Conservation (phyloP, 129 eudicot species). For the Sambucus nigra region DNA sequence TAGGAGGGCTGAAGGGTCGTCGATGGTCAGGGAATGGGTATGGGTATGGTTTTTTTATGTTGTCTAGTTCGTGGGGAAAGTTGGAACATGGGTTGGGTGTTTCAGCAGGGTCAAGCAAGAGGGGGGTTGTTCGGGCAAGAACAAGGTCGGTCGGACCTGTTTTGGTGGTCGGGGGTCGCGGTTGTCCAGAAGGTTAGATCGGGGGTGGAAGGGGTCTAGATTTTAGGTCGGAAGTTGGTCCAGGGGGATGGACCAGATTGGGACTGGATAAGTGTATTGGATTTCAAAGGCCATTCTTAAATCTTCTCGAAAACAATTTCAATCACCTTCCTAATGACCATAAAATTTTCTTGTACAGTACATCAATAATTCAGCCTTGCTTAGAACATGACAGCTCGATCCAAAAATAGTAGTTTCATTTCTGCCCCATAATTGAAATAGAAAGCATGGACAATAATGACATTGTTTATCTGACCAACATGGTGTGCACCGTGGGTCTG, state of each 20-base stretch:
- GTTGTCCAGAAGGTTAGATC: too few relatives aligned
- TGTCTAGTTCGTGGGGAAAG: too few relatives aligned
- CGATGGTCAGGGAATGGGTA: too few relatives aligned
- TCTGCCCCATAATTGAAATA: constrained; percentile 50
- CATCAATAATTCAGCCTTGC: constrained; percentile 68
- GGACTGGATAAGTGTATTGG: constrained; percentile 63
- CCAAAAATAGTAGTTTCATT: constrained; percentile 64
- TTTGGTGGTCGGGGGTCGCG: too few relatives aligned
- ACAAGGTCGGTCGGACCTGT: too few relatives aligned
- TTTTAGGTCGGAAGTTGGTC: too few relatives aligned
- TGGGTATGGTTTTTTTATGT: too few relatives aligned
- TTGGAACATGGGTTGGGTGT: too few relatives aligned
- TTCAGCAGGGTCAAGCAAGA: too few relatives aligned
- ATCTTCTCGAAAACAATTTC: constrained; percentile 70
- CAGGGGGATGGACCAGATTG: constrained; percentile 62
- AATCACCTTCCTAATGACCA: constrained; percentile 74
- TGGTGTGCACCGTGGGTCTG: constrained; percentile 51
- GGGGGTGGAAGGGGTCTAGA: too few relatives aligned
- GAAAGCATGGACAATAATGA: constrained; percentile 57
- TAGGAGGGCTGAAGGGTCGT: too few relatives aligned
- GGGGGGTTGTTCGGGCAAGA: too few relatives aligned
- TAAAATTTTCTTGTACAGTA: constrained; percentile 56
- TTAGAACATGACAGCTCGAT: constrained; percentile 60
- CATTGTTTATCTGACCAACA: constrained; percentile 62
- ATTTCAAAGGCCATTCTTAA: constrained; percentile 64